These are phyloP conservation scores for Cardamine occulta DNA, from an alignment of 345 rosid genomes.

Conservation along the genomic window DNA sequence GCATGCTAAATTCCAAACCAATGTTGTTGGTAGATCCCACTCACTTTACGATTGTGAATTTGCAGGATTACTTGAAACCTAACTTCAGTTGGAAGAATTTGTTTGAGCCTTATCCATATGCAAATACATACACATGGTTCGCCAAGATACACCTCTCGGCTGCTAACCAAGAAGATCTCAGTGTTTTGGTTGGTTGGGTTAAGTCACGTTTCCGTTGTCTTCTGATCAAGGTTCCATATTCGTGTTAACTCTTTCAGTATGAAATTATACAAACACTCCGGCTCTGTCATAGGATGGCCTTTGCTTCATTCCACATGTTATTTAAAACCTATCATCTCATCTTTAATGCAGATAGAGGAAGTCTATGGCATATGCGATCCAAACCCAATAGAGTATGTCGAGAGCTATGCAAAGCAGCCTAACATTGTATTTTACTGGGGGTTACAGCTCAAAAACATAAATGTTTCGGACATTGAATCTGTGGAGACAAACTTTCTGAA, in stretches of 20 bases:
- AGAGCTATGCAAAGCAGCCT: constrained; percentile 42
- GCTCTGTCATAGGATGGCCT: neutral
- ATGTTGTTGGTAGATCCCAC: neutral
- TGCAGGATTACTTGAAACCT: constrained; percentile 50
- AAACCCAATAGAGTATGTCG: constrained; percentile 55
- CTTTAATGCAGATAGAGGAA: constrained; percentile 53
- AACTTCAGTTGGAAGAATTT: constrained; percentile 50
- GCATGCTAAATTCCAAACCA: neutral
- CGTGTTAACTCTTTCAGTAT: neutral
- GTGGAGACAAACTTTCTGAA: constrained; percentile 52
- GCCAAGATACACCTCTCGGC: constrained; percentile 56
- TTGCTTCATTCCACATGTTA: neutral
- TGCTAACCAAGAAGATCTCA: constrained; percentile 50
- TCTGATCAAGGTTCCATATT: constrained; percentile 51
- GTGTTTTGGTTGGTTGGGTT: constrained; percentile 70
- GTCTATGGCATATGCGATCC: constrained; percentile 61
- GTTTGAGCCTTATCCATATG: constrained; percentile 58
- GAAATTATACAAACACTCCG: neutral
- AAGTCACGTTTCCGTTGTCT: constrained; percentile 64
- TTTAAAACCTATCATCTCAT: neutral
- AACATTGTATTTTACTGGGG: constrained; percentile 59
- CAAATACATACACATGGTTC: constrained; percentile 52
- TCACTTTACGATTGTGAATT: neutral
- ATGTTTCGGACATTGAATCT: constrained; percentile 40
- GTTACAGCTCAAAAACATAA: constrained; percentile 45